phyloP scores from a whole-genome alignment of 1,284 basidiomycete species.

The Bondarzewia mesenterica region DNA sequence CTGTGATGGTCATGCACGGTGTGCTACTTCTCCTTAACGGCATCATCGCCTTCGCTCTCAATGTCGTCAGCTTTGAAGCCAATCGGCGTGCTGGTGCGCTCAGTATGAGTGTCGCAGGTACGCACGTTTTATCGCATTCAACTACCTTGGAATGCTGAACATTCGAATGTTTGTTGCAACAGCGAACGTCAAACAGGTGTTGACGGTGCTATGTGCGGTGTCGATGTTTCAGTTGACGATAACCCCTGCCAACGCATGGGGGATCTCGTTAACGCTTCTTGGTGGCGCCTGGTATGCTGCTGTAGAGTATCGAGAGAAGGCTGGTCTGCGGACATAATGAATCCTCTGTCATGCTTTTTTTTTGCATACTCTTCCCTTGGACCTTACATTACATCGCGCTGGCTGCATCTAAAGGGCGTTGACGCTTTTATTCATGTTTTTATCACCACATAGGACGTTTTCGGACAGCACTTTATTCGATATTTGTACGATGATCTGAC shows the following conservation, averaged over 20 bases:
- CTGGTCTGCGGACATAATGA: too few relatives aligned
- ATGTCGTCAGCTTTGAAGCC: constrained; percentile 87
- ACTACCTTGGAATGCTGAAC: background rate
- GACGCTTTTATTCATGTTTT: too few relatives aligned
- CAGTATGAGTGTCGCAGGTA: constrained; percentile 84
- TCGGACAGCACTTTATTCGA: too few relatives aligned
- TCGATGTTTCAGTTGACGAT: constrained; percentile 77
- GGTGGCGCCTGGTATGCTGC: constrained; percentile 82
- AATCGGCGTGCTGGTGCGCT: constrained; percentile 84
- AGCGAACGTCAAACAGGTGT: constrained; percentile 92
- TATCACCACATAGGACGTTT: too few relatives aligned
- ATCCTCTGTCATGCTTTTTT: too few relatives aligned
- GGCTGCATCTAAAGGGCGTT: too few relatives aligned
- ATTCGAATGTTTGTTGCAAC: constrained; percentile 5
- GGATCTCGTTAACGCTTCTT: constrained; percentile 73
- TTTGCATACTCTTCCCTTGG: too few relatives aligned
- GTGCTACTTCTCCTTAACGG: constrained; percentile 70
- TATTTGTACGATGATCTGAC: too few relatives aligned
- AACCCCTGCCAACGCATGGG: constrained; percentile 68
- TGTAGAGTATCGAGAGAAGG: constrained; percentile 62
- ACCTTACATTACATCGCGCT: too few relatives aligned
- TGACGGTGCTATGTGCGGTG: constrained; percentile 84
- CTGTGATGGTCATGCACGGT: constrained; percentile 44
- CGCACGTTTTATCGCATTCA: constrained; percentile 20
- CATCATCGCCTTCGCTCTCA: constrained; percentile 80